Evolutionary conservation across 805 yeast species (phyloP), one percentile per base, ranked within the genome.

Genomic region (Metschnikowia kunwiensis): DNA sequence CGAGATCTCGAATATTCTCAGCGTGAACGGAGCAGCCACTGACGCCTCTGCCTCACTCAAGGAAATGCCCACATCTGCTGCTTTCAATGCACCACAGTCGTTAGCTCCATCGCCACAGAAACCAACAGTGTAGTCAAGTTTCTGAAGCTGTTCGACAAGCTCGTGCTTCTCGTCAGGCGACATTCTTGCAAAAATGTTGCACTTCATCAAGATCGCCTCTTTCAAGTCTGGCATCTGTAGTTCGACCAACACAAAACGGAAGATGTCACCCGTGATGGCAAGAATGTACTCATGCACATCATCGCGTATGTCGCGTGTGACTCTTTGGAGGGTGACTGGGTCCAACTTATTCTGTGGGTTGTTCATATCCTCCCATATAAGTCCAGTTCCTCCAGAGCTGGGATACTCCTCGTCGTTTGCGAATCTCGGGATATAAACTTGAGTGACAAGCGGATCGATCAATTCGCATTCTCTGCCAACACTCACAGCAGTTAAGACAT

Each of bases 101-200:
- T 93, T 93, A 5, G 99, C 99, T 47, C 99, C 99, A 64, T 93
- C 99, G 24, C 99, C 99, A 63, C 97, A 93, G 60, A 93, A 93
- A 2, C 97, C 96, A 31, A 87, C 95, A 0, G 95, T 86, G 56
- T 91, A 91, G 53, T 89, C 96, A 14, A 93, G 55, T 15, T 69
- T 72, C 58, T 88, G 96, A 10, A 93, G 64, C 55, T 83, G 86
- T 51, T 85, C 89, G 23, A 93, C 96, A 31, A 93, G 68, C 61
- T 93, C 98, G 58, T 93, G 96, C 55, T 93, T 93, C 59, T 93
- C 99, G 60, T 94, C 98, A 0, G 99, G 99, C 0, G 97, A 89
- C 99, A 93, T 93, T 46, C 99, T 72, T 0, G 99, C 97, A 65
- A 81, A 93, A 4, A 93, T 76, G 29, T 80, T 75, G 40, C 88